These are phyloP conservation scores for Ajuga chamaepitys DNA, from an alignment of 257 asterid genomes.

Conservation along the genomic window DNA sequence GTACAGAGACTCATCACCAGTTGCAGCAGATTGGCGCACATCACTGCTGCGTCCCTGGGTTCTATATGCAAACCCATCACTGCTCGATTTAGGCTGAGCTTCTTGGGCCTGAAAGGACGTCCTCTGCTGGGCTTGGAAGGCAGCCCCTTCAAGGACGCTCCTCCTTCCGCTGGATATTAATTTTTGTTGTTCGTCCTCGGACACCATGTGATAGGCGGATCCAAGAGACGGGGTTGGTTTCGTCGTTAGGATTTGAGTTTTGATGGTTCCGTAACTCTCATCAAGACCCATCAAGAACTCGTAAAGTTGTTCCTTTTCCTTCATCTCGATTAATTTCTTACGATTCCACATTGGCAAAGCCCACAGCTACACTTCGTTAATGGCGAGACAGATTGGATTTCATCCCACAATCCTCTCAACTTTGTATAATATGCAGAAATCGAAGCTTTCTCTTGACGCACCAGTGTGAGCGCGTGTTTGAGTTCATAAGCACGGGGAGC, in stretches of 20 bases:
- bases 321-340: neutral
- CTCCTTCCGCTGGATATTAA: neutral
- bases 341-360: neutral
- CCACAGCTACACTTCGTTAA: neutral
- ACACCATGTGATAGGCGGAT: neutral
- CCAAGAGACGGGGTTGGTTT: neutral
- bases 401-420: neutral
- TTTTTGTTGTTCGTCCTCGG: neutral
- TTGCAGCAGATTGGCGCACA: no score
- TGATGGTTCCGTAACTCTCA: neutral
- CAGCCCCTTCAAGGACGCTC: neutral
- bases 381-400: neutral
- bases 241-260: neutral
- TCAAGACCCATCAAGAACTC: no score
- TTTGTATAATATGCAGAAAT: neutral
- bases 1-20: no score
- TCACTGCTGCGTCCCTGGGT: no score
- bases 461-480: neutral
- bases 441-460: neutral
- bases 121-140: neutral
- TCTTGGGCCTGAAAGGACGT: no score
- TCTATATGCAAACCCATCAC: no score
- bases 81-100: neutral
- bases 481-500: neutral
- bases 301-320: neutral